Base-by-base conservation (phyloP, 306 rosid species). In the Mimosa bimucronata region DNA sequence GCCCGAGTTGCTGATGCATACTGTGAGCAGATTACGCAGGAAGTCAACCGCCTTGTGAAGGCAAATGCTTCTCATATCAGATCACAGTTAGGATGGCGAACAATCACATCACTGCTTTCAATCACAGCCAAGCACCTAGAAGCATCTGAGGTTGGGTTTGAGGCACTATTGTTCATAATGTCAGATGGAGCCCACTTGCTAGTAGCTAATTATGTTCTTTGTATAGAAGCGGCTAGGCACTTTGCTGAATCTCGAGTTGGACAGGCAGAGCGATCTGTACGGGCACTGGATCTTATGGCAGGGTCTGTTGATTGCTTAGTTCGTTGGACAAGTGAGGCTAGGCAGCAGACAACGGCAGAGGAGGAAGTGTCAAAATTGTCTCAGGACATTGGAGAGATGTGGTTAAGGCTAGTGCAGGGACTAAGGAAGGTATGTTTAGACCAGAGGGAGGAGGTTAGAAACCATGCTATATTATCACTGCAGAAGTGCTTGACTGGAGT, bases 161-260 rank as follows among this genome's bases (percentile, higher is more conserved):
- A 96, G 78, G 92, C 99, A 66, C 79, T 96, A 14, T 76, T 88
- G 61, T 93, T 91, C 83, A 90, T 96, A 64, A 92, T 96, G 96
- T 90, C 97, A 15, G 93, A 93, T 62, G 97, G 97, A 79, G 80
- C 88, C 79, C 94, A 93, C 90, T 79, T 93, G 88, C 87, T 90
- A 81, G 94, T 98, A n/a, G 87, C 97, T 79, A 96, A 93, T 87
- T 96, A 88, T 85, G 87, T 76, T 74, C 85, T 90, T 50, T 96
- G 97, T 74, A 64, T 91, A 42, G 99, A 96, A 57, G 88, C 98
- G 5, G 86, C 97, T 46, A 90, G 98, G 87, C 94, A 93, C 81
- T 96, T 96, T 91, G 94, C 99, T 18, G 99, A 96, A 86, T 96
- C 99, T 80, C 97, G 98, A 21, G 94, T 93, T 60, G 99, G 99